Conservation (phyloP, 2,329 filamentous ascomycete species). For the Aspergillus candidus region DNA sequence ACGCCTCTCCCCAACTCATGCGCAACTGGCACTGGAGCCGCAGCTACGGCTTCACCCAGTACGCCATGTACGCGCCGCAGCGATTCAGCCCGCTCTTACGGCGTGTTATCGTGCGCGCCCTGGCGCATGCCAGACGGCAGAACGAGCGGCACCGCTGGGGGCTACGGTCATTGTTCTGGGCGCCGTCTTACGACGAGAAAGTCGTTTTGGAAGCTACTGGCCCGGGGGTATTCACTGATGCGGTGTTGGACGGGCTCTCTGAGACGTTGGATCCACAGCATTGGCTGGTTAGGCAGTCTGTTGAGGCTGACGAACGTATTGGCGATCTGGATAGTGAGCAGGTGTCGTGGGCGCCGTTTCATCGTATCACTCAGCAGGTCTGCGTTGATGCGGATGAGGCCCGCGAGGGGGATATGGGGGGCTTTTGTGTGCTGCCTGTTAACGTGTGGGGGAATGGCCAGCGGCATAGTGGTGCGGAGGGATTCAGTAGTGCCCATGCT, state of each 20-base stretch:
- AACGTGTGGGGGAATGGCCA: constrained; percentile 49
- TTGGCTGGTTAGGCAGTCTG: constrained; percentile 18
- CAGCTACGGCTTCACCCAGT: constrained; percentile 31
- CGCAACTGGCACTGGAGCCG: constrained; percentile 30
- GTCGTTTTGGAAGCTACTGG: constrained; percentile 29
- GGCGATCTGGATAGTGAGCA: constrained; percentile 20
- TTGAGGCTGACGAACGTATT: constrained; percentile 16
- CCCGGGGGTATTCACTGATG: constrained; percentile 30
- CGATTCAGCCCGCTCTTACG: constrained; percentile 31
- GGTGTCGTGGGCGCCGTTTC: constrained; percentile 32
- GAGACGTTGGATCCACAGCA: constrained; percentile 23
- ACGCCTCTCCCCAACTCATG: constrained; percentile 26
- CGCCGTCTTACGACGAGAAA: constrained; percentile 20
- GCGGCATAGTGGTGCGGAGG: constrained; percentile 26
- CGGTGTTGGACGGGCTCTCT: constrained; percentile 26
- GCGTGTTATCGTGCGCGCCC: constrained; percentile 24
- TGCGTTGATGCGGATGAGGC: constrained; percentile 22
- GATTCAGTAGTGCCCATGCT: constrained; percentile 22
- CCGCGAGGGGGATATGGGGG: constrained; percentile 56
- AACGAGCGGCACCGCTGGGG: constrained; percentile 7
- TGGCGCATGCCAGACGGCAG: constrained; percentile 27
- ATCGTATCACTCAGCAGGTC: constrained; percentile 19
- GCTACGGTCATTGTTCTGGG: constrained; percentile 2
- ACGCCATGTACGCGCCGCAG: constrained; percentile 29
- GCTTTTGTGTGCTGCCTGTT: constrained; percentile 81